Base-by-base conservation (phyloP, 805 yeast species). In the Pichia deserticola region DNA sequence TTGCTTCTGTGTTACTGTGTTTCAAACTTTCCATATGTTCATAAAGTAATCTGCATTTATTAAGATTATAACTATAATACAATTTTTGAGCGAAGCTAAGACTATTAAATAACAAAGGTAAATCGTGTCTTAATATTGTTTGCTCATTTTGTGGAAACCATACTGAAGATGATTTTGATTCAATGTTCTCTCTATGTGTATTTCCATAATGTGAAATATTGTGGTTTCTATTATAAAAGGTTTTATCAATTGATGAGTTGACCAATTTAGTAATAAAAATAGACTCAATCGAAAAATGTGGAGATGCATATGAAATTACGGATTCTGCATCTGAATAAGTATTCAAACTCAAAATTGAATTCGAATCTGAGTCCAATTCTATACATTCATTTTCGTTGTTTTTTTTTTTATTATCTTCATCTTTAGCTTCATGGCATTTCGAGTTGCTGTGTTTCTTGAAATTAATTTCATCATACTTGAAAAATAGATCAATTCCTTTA, bases 401-500 rank as follows among this genome's bases (percentile, higher is more conserved):
- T 15, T 47, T 36, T 25, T 27, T 39, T n/a, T 33, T 28, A 35
- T 40, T n/a, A 30, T 15, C 28, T n/a, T 30, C 12, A 35, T 13
- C 2, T 29, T 33, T 25, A 9, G 20, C 20, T 20, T 11, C 5
- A 25, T 29, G 12, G 8, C n/a, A 7, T 20, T 29, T 10, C 7
- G 29, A 27, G 5, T 42, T 29, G 36, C 12, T 27, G 20, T n/a
- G 8, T 20, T 11, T 9, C 8, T 15, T 29, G 36, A 27, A 2
- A 20, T 59, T 65, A 12, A 40, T n/a, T 27, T 53, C 58, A 9
- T 46, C 54, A 12, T 51, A 54, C 5, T 45, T 35, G 10, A 47
- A 11, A 36, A 48, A 62, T 5, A 49, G 53, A 41, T 59, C 58
- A 40, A 60, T 53, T 43, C 54, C 40, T 0, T 66, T 61, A 48